Percentiles rank a stretch among this genome's conserved stretches.
phyloP scores from a whole-genome alignment of 306 rosid species.

The Heteromeles arbutifolia region DNA sequence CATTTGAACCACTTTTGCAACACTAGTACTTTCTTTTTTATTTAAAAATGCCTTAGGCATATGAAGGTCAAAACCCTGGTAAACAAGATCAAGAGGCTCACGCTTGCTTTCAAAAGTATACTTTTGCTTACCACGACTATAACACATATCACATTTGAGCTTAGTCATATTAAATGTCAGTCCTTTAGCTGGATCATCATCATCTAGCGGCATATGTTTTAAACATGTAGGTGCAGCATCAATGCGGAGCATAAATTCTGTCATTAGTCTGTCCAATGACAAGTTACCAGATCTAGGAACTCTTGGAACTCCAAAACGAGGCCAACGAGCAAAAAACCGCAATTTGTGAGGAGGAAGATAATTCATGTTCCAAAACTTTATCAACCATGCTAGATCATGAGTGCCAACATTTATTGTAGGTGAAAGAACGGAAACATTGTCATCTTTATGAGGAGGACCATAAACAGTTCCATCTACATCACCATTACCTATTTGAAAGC shows the following conservation, averaged over 20 bases:
- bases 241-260: constrained; percentile 87
- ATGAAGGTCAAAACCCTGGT: constrained; percentile 94
- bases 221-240: constrained; percentile 77
- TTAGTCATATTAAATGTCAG: constrained; percentile 75
- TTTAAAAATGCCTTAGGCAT: constrained; percentile 60
- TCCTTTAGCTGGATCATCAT: constrained; percentile 98
- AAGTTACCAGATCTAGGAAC: constrained; percentile 83
- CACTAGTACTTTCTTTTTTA: constrained; percentile 54
- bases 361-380: constrained; percentile 71
- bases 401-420: constrained; percentile 87
- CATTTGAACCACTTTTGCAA: constrained; percentile 76
- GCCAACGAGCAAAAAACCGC: constrained; percentile 91
- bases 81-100: constrained; percentile 81
- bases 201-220: constrained; percentile 84
- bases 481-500: too few species aligned
- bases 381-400: constrained; percentile 96
- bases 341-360: constrained; percentile 91
- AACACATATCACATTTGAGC: constrained; percentile 72
- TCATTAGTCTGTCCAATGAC: constrained; percentile 91
- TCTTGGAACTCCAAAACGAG: constrained; percentile 89
- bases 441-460: constrained; percentile 47
- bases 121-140: constrained; percentile 85
- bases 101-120: constrained; percentile 89
- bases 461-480: constrained; percentile 43
- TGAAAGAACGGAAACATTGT: constrained; percentile 33